Conservation (phyloP, 1,139 yeast species). For the Candida mesenterica region DNA sequence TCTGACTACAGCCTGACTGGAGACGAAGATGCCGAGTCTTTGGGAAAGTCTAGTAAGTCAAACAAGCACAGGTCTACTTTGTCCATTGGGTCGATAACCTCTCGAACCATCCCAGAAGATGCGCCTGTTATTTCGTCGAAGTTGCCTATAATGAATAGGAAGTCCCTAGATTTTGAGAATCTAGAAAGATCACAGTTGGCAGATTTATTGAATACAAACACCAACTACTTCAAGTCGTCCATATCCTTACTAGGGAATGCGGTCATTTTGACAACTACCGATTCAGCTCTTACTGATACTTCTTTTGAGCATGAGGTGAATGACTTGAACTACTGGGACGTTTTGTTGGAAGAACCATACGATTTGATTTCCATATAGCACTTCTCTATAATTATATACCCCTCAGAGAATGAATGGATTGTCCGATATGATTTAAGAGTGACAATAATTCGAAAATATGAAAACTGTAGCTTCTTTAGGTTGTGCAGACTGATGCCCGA, state of each 20-base stretch:
- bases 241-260: slow-evolving; percentile 26
- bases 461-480: too few species aligned
- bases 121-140: slow-evolving; percentile 2
- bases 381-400: not conserved
- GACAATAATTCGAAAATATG: too few species aligned
- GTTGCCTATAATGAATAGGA: slow-evolving; percentile 24
- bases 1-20: slow-evolving; percentile 1
- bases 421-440: too few species aligned
- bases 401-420: too few species aligned
- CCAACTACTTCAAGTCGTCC: slow-evolving; percentile 6
- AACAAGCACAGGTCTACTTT: slow-evolving; percentile 4
- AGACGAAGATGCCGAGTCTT: slow-evolving; percentile 9
- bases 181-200: slow-evolving; percentile 17
- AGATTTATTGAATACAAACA: slow-evolving; percentile 7
- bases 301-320: slow-evolving; percentile 13
- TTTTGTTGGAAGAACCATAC: slow-evolving; percentile 23
- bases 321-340: slow-evolving; percentile 20
- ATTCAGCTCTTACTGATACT: not conserved
- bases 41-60: not conserved
- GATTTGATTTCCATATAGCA: slow-evolving; percentile 4
- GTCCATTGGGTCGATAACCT: slow-evolving; percentile 4
- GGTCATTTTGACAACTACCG: slow-evolving; percentile 19
- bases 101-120: slow-evolving; percentile 4
- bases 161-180: slow-evolving; percentile 26
- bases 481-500: too few species aligned